Percentiles rank a stretch among this genome's conserved stretches.
These are phyloP conservation scores for Annulohypoxylon moriforme DNA, from an alignment of 495 filamentous ascomycete species.

Conservation along the genomic window DNA sequence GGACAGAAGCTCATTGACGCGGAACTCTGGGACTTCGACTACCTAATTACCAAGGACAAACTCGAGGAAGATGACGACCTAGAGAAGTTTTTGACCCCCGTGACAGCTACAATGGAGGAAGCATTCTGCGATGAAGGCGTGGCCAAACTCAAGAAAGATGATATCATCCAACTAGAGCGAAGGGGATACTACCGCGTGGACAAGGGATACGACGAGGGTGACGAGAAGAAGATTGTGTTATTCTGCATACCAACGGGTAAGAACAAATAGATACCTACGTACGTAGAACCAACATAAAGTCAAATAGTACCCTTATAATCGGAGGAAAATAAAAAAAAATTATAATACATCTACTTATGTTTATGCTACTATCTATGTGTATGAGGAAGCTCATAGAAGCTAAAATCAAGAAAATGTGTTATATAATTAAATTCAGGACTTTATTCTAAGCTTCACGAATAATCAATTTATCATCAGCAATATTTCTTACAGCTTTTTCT, in stretches of 20 bases:
- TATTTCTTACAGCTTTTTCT: too few species aligned
- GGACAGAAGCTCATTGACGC: conserved; percentile 81
- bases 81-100: conserved; percentile 80
- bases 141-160: conserved; percentile 76
- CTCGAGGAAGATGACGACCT: conserved; percentile 83
- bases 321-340: conserved; percentile 12
- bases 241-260: conserved; percentile 85
- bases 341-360: neutral
- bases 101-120: conserved; percentile 79
- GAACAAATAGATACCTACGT: conserved; percentile 47
- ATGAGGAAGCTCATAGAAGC: neutral
- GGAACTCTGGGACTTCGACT: conserved; percentile 91
- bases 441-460: neutral
- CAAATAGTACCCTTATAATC: too few species aligned
- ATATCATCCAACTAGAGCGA: conserved; percentile 94
- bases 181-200: conserved; percentile 92
- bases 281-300: neutral
- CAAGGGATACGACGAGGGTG: conserved; percentile 60
- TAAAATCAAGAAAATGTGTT: neutral
- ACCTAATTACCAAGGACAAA: conserved; percentile 91
- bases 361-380: neutral
- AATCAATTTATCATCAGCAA: too few species aligned
- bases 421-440: neutral
- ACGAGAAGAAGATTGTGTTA: conserved; percentile 72
- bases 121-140: conserved; percentile 86